A percentile compares a stretch with the other conserved stretches of the same genome.
phyloP scores from a whole-genome alignment of 148 eudicot genomes.

The Spergularia marina region DNA sequence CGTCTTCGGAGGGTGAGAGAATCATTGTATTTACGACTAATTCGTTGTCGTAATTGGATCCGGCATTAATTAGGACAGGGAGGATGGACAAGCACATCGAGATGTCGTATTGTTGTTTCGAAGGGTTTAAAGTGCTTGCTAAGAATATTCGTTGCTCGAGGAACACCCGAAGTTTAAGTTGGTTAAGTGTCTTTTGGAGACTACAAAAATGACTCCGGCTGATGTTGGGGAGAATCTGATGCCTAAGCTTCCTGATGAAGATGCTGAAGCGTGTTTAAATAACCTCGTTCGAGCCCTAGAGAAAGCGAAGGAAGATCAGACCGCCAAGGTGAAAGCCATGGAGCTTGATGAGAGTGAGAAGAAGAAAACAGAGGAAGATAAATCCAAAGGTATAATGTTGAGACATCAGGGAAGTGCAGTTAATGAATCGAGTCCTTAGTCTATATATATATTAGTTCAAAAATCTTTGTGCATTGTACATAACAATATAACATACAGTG shows the following conservation, averaged over 20 bases:
- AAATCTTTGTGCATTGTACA: no score
- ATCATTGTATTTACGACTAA: conserved; percentile 31
- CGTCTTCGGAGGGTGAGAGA: conserved; percentile 31
- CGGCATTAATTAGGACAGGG: conserved; percentile 24
- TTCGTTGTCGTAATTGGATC: conserved; percentile 27
- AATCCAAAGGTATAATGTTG: no score
- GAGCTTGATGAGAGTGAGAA: background rate
- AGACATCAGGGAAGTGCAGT: no score
- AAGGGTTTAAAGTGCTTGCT: conserved; percentile 23
- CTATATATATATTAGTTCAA: no score
- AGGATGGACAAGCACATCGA: conserved; percentile 29
- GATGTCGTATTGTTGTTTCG: conserved; percentile 20
- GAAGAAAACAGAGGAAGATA: no score
- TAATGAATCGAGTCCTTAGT: no score
- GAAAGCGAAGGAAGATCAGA: conserved; percentile 11
- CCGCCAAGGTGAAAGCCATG: background rate
- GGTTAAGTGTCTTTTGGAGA: conserved; percentile 6
- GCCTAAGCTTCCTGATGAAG: conserved; percentile 16
- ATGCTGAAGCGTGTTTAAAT: conserved; percentile 5
- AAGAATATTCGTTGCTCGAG: conserved; percentile 25
- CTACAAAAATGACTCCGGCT: conserved; percentile 20
- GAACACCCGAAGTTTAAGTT: conserved; percentile 13
- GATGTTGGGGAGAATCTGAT: conserved; percentile 23
- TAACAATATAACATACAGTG: no score
- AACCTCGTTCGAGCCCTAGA: conserved; percentile 14